A percentile compares a stretch with the other conserved stretches of the same genome.
These are phyloP conservation scores for Phoma sp. DNA, from an alignment of 2,329 filamentous ascomycete species.

Conservation along the genomic window DNA sequence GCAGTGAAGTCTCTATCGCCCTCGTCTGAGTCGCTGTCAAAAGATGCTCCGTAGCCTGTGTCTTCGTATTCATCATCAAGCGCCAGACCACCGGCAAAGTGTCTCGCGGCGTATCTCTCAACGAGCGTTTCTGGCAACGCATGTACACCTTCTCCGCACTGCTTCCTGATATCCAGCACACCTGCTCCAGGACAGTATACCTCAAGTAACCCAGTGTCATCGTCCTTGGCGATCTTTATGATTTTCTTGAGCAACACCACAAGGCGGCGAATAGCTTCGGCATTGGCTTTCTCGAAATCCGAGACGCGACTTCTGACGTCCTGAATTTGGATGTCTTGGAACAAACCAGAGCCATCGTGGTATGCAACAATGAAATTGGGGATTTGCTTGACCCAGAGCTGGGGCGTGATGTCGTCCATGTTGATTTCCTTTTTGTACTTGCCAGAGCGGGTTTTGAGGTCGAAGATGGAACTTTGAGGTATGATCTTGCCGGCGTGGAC, in stretches of 20 bases:
- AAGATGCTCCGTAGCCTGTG: not conserved
- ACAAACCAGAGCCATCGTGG: slow-evolving; percentile 53
- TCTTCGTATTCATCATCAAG: not conserved
- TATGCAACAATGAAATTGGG: slow-evolving; percentile 61
- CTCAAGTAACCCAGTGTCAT: slow-evolving; percentile 38
- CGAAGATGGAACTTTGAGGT: slow-evolving; percentile 57
- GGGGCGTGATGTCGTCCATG: slow-evolving; percentile 53
- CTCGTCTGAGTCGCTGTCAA: slow-evolving; percentile 26
- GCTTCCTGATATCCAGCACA: slow-evolving; percentile 47
- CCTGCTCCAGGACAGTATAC: slow-evolving; percentile 41
- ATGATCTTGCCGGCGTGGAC: slow-evolving; percentile 35
- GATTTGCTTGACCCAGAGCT: slow-evolving; percentile 61
- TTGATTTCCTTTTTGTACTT: slow-evolving; percentile 42
- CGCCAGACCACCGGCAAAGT: not conserved
- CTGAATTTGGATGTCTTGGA: slow-evolving; percentile 52
- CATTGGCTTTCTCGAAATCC: slow-evolving; percentile 54
- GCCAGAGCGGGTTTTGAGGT: slow-evolving; percentile 60
- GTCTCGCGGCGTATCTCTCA: slow-evolving; percentile 20
- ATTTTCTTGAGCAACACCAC: slow-evolving; percentile 42
- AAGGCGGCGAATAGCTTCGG: slow-evolving; percentile 37
- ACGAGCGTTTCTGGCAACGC: slow-evolving; percentile 28
- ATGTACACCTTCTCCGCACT: slow-evolving; percentile 32
- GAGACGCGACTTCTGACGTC: slow-evolving; percentile 49
- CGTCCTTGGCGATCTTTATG: slow-evolving; percentile 30
- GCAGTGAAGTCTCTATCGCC: slow-evolving; percentile 47